phyloP scores from a whole-genome alignment of 1,139 yeast species.

The Diutina pseudorugosa region DNA sequence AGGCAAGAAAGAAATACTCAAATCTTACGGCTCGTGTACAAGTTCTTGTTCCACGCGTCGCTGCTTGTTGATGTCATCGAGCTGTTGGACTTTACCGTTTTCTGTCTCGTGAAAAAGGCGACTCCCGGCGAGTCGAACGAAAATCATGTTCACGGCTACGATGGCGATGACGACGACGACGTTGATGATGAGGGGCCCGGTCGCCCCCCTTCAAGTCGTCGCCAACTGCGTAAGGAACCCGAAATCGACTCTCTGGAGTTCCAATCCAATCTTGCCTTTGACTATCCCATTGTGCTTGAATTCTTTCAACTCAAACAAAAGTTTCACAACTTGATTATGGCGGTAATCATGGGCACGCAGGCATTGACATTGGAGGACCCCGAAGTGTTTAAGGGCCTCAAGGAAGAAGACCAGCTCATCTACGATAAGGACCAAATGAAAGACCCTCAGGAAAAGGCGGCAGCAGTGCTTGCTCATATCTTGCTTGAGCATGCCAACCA shows the following conservation, averaged over 20 bases:
- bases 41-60: conserved; percentile 36
- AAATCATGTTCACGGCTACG: conserved; percentile 6
- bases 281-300: conserved; percentile 57
- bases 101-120: conserved; percentile 22
- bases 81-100: conserved; percentile 51
- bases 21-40: conserved; percentile 40
- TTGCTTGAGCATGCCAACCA: conserved; percentile 30
- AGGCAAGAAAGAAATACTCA: conserved; percentile 41
- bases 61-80: conserved; percentile 42
- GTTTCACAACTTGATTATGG: conserved; percentile 50
- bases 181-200: conserved; percentile 6
- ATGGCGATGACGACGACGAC: conserved; percentile 6
- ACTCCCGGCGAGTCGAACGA: neutral
- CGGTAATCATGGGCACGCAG: conserved; percentile 57
- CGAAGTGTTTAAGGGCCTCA: conserved; percentile 53
- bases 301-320: conserved; percentile 68
- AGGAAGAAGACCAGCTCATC: conserved; percentile 39
- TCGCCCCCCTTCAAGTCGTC: conserved; percentile 5
- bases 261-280: conserved; percentile 22
- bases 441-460: conserved; percentile 38
- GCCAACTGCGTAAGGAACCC: conserved; percentile 5
- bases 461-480: conserved; percentile 32
- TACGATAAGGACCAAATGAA: conserved; percentile 28
- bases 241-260: conserved; percentile 7
- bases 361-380: conserved; percentile 63